These are phyloP conservation scores for Candida sakaeoensis DNA, from an alignment of 805 yeast species.

Conservation along the genomic window DNA sequence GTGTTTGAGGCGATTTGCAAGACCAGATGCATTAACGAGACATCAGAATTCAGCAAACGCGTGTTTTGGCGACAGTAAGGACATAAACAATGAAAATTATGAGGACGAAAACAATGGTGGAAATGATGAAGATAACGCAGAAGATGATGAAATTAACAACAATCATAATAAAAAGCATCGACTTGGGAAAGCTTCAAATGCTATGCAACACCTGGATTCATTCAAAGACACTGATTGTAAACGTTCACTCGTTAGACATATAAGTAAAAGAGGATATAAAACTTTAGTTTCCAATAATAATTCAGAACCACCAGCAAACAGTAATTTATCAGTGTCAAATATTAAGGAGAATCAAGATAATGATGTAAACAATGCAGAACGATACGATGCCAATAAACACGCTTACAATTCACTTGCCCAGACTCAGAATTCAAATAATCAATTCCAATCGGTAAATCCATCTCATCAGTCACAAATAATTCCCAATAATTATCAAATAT, in stretches of 20 bases:
- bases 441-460: not conserved
- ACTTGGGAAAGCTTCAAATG: not conserved
- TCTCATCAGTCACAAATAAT: not conserved
- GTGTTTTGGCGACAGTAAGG: constrained; percentile 19
- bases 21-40: constrained; percentile 72
- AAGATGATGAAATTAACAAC: not conserved
- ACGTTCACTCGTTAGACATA: no score
- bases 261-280: no score
- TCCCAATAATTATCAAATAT: not conserved
- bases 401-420: not conserved
- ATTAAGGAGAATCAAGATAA: not conserved
- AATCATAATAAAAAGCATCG: not conserved
- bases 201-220: no score
- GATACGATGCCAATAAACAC: not conserved
- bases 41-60: constrained; percentile 51
- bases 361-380: not conserved
- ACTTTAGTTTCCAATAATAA: not conserved
- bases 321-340: not conserved
- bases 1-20: constrained; percentile 64
- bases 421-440: constrained; percentile 1
- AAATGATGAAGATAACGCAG: not conserved
- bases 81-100: not conserved
- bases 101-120: not conserved
- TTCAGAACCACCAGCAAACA: not conserved
- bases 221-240: no score